Percentiles rank a stretch among this genome's conserved stretches.
These are phyloP conservation scores for Penicillium sp. DNA, from an alignment of 2,329 filamentous ascomycete genomes.

Conservation along the genomic window DNA sequence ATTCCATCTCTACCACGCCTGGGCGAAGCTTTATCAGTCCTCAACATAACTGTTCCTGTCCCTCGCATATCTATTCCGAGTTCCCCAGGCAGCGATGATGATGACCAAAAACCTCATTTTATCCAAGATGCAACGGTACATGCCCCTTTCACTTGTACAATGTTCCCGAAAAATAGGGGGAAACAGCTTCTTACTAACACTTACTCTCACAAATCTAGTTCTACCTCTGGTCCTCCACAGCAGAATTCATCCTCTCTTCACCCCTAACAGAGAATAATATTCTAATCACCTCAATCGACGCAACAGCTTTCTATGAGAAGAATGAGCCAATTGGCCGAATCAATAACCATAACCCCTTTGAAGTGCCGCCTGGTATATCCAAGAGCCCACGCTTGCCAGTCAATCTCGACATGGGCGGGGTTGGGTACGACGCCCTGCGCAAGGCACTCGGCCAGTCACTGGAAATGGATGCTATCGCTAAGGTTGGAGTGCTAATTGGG, in stretches of 20 bases:
- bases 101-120: slow-evolving; percentile 59
- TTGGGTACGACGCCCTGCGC: slow-evolving; percentile 79
- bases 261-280: slow-evolving; percentile 72
- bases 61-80: slow-evolving; percentile 64
- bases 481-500: slow-evolving; percentile 71
- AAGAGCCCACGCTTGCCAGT: slow-evolving; percentile 77
- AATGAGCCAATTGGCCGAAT: slow-evolving; percentile 76
- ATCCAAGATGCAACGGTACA: slow-evolving; percentile 72
- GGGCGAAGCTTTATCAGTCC: slow-evolving; percentile 67
- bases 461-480: slow-evolving; percentile 73
- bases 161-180: background rate
- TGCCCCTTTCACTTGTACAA: slow-evolving; percentile 20
- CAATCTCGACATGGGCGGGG: slow-evolving; percentile 69
- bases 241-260: slow-evolving; percentile 77
- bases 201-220: slow-evolving; percentile 44
- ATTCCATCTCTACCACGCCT: slow-evolving; percentile 72
- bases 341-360: slow-evolving; percentile 69
- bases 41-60: slow-evolving; percentile 69
- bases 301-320: slow-evolving; percentile 80
- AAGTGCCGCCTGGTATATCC: slow-evolving; percentile 70
- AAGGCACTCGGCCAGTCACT: slow-evolving; percentile 77
- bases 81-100: slow-evolving; percentile 41
- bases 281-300: slow-evolving; percentile 75
- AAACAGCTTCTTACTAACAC: background rate
- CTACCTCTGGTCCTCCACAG: slow-evolving; percentile 82